A percentile compares a stretch with the other conserved stretches of the same genome.
These are phyloP conservation scores for Suillus variegatus DNA, from an alignment of 768 basidiomycete genomes.

Conservation along the genomic window DNA sequence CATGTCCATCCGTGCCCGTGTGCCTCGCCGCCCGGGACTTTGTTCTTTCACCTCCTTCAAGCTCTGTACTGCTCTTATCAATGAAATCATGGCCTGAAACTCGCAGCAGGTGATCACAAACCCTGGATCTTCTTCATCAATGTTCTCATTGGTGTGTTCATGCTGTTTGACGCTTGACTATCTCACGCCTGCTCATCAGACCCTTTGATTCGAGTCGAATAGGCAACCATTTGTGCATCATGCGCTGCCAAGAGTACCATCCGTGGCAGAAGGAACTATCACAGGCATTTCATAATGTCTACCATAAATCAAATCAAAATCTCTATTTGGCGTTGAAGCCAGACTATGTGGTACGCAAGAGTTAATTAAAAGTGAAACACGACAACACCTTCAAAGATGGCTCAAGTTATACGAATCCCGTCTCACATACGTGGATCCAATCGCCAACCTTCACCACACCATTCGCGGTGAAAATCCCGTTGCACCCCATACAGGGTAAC, in stretches of 20 bases:
- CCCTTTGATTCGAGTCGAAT: slow-evolving; percentile 3
- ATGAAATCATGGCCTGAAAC: neutral
- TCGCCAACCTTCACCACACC: slow-evolving; percentile 68
- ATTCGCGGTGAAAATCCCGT: slow-evolving; percentile 51
- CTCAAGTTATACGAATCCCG: slow-evolving; percentile 25
- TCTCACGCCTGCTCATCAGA: slow-evolving; percentile 5
- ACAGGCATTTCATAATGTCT: neutral
- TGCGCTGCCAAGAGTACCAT: too few relatives aligned
- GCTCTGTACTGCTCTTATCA: neutral
- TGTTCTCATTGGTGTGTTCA: neutral
- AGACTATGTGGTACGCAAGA: neutral
- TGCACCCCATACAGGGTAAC: slow-evolving; percentile 68
- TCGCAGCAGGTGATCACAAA: neutral
- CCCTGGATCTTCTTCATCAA: neutral
- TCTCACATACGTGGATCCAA: slow-evolving; percentile 49
- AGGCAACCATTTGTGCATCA: neutral
- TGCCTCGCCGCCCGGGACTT: slow-evolving; percentile 7
- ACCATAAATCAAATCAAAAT: neutral
- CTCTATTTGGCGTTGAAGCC: neutral
- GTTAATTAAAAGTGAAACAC: too few relatives aligned
- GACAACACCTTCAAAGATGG: neutral
- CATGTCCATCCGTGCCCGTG: slow-evolving; percentile 4
- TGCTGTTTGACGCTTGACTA: neutral
- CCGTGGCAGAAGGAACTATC: too few relatives aligned
- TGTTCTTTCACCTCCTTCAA: neutral